Evolutionary conservation across 2,329 filamentous ascomycete species (phyloP).

Genomic region (Curvularia eragrostidis): DNA sequence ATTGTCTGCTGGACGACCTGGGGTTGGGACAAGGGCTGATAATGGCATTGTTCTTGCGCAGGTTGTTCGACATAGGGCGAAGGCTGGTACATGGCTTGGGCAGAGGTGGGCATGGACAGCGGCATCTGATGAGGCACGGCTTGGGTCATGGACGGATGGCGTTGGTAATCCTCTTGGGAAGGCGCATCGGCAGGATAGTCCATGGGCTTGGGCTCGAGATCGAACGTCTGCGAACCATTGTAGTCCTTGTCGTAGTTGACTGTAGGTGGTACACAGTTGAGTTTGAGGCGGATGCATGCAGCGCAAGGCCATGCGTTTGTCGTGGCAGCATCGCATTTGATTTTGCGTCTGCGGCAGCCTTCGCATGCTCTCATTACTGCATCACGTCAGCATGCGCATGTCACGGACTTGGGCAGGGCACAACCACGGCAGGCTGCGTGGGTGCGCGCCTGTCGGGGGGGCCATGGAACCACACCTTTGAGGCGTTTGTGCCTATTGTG

Average conservation of each 20-base stretch:
- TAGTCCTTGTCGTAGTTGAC: conserved; percentile 73
- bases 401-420: background rate
- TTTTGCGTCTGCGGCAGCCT: conserved; percentile 92
- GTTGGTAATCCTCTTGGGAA: conserved; percentile 52
- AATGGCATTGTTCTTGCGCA: conserved; percentile 46
- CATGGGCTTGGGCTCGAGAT: conserved; percentile 49
- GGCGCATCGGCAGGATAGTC: conserved; percentile 51
- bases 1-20: conserved; percentile 44
- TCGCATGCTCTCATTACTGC: conserved; percentile 96
- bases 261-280: conserved; percentile 90
- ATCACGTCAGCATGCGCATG: conserved; percentile 31
- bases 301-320: conserved; percentile 98
- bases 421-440: background rate
- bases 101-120: conserved; percentile 37
- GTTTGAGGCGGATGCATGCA: conserved; percentile 87
- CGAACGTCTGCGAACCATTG: conserved; percentile 50
- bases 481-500: conserved; percentile 97
- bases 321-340: conserved; percentile 96
- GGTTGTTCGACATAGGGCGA: conserved; percentile 46
- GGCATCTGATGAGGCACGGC: conserved; percentile 40
- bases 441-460: background rate
- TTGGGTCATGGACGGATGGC: conserved; percentile 42
- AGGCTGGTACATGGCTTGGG: conserved; percentile 46
- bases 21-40: conserved; percentile 44
- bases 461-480: conserved; percentile 69